Evolutionary conservation across 169 alveolate genomes (phyloP), one percentile per base, ranked within the genome.

Genomic region (Theileria annulata): DNA sequence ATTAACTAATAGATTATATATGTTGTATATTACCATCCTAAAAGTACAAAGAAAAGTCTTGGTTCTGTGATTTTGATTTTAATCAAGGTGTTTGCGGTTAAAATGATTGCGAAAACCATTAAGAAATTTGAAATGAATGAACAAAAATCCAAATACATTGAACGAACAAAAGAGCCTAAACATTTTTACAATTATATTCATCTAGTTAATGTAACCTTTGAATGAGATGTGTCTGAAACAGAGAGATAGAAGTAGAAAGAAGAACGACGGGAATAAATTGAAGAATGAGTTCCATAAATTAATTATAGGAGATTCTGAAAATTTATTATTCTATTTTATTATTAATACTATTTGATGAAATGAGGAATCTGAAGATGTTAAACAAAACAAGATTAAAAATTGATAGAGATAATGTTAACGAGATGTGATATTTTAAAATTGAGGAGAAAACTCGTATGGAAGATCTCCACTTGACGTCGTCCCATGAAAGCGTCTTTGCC

Each of bases 401-500:
- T 21, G 64, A 28, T 35, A 80, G 59, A 23, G 84, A 56, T 37
- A 80, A 70, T n/a, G 69, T 58, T n/a, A 60, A 42, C 25, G 58
- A 54, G 33, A 68, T 47, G 66, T 80, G 88, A 66, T 62, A 72
- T 42, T 80, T 80, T 49, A 71, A 25, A 30, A 80, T 59, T 21
- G 47, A 19, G 8, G 79, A 5, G n/a, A 67, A 31, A 23, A 54
- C 54, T 47, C 67, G 77, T 4, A 72, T 35, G 0, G 88, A 80
- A 15, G 88, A 35, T 33, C 84, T 63, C 88, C 88, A 58, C 60
- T 42, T 80, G 3, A 80, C 49, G 19, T 80, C 84, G 12, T 80
- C 66, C 88, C 88, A 80, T 2, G 62, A 30, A 31, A 66, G 19
- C 6, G 37, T 31, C 62, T 33, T 42, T 48, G 78, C 73, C 88